A percentile compares a stretch with the other conserved stretches of the same genome.
phyloP scores from a whole-genome alignment of 1,139 yeast species.

The Saccharomycopsis hybrid region DNA sequence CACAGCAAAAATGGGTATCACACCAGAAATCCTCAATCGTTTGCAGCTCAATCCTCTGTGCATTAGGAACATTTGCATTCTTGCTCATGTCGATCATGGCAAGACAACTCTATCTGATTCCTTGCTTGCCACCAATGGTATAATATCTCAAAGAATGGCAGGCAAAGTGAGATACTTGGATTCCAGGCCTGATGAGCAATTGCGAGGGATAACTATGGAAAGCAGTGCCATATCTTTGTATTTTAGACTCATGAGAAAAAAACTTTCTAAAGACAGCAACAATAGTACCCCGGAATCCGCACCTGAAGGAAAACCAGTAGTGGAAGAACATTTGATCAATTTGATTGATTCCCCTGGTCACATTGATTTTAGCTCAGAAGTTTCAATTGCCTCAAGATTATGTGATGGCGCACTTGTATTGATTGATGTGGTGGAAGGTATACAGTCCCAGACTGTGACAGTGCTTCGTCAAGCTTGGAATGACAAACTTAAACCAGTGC shows the following conservation, averaged over 20 bases:
- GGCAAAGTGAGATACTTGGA: constrained; percentile 92
- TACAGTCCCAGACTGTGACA: constrained; percentile 92
- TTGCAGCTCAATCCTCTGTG: constrained; percentile 65
- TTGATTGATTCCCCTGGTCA: constrained; percentile 98
- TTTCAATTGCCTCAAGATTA: constrained; percentile 87
- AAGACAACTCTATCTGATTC: constrained; percentile 94
- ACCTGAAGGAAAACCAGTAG: constrained; percentile 36
- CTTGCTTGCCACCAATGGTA: constrained; percentile 88
- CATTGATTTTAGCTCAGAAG: constrained; percentile 94
- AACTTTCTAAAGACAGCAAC: constrained; percentile 19
- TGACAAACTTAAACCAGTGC: constrained; percentile 79
- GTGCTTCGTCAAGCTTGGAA: constrained; percentile 95
- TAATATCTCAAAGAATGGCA: constrained; percentile 89
- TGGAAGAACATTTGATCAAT: constrained; percentile 78
- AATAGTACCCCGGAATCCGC: no score
- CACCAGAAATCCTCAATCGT: constrained; percentile 56
- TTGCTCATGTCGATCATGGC: constrained; percentile 99
- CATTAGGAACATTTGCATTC: constrained; percentile 85
- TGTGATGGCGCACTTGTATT: constrained; percentile 96
- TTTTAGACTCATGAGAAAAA: constrained; percentile 55
- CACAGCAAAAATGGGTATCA: constrained; percentile 29
- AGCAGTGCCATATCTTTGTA: constrained; percentile 87
- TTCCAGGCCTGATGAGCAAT: constrained; percentile 91
- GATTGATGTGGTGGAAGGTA: constrained; percentile 97
- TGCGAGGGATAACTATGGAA: constrained; percentile 97